Base-by-base conservation (phyloP, 1,284 basidiomycete species). In the Ustilago hordei region DNA sequence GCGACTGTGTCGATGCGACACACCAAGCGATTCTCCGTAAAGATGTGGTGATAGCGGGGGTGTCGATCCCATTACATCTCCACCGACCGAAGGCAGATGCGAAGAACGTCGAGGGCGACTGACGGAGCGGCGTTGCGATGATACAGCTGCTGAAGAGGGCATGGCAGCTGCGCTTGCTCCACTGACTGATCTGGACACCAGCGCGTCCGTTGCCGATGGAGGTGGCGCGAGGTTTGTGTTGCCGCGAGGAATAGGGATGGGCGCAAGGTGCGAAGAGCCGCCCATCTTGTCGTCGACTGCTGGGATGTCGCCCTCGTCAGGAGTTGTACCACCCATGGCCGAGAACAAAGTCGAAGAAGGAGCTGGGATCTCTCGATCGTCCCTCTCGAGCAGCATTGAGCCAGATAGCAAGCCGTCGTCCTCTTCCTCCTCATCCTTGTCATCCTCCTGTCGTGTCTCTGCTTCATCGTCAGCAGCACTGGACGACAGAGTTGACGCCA, bases 41-140 rank as follows among this genome's bases (percentile, higher is more conserved):
- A 78, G 69, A n/a, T 71, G 75, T 8, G 84, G 84, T 41, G 84
- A 85, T 28, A 78, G 63, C n/a, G 79, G 82, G 35, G 84, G 83
- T 48, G 84, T 83, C 17, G 66, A 62, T 35, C 59, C 39, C 41
- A 78, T 53, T 31, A 59, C 48, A 34, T 66, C 72, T 54, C 23
- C 48, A 13, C 31, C 52, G 34, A 35, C 36, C 13, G 36, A 11
- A 15, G 69, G 75, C 9, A 80, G 55, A 35, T 78, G 76, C 39
- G 76, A 80, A 13, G 75, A 55, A 28, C 79, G 75, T 31, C 79
- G 63, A 39, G 75, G 64, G 8, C 76, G 70, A 36, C 69, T 77
- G 56, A 45, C 60, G 4, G 75, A 73, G 17, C 75, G 61, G 31
- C 64, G 57, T 34, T 61, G 60, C 23, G 63, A 55, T 17, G 66